A percentile compares a stretch with the other conserved stretches of the same genome.
Conservation (phyloP, 1,284 basidiomycete genomes). For the Austroboletus rostrupii region DNA sequence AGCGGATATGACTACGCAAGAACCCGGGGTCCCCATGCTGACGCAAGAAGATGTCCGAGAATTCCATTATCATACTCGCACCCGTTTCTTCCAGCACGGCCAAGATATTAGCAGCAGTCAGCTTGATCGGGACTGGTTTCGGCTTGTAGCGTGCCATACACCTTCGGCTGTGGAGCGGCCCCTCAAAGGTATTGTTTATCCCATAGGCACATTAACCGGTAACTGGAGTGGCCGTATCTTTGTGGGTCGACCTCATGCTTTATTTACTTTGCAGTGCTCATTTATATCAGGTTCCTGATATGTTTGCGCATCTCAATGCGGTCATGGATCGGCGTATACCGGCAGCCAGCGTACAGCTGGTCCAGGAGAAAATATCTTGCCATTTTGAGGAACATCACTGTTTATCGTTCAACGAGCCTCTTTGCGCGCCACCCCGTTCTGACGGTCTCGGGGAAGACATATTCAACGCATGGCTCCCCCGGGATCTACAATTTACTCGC, state of each 20-base stretch:
- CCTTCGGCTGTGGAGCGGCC: slow-evolving; percentile 30
- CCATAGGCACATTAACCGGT: slow-evolving; percentile 39
- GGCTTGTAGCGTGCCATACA: slow-evolving; percentile 39
- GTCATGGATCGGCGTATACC: slow-evolving; percentile 19
- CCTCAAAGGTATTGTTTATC: slow-evolving; percentile 38
- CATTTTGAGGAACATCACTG: slow-evolving; percentile 46
- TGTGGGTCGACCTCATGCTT: slow-evolving; percentile 26
- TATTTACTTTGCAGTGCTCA: slow-evolving; percentile 11
- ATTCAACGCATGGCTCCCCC: slow-evolving; percentile 45
- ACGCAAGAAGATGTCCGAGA: slow-evolving; percentile 38
- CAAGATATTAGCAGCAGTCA: slow-evolving; percentile 18
- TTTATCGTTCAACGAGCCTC: slow-evolving; percentile 33
- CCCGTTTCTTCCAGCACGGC: slow-evolving; percentile 25
- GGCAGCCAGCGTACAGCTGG: slow-evolving; percentile 24
- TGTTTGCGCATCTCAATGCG: slow-evolving; percentile 22
- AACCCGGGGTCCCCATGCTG: slow-evolving; percentile 22
- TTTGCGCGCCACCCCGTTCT: slow-evolving; percentile 32
- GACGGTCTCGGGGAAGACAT: slow-evolving; percentile 38
- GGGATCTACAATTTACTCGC: slow-evolving; percentile 29
- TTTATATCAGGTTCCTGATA: slow-evolving; percentile 23
- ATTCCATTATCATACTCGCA: slow-evolving; percentile 37
- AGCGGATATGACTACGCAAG: slow-evolving; percentile 28
- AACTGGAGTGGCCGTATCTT: slow-evolving; percentile 41
- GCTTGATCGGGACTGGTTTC: slow-evolving; percentile 44
- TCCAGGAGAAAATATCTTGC: slow-evolving; percentile 38